phyloP scores from a whole-genome alignment of 192 early-diverging fungal genomes.

The Gonapodya prolifera region DNA sequence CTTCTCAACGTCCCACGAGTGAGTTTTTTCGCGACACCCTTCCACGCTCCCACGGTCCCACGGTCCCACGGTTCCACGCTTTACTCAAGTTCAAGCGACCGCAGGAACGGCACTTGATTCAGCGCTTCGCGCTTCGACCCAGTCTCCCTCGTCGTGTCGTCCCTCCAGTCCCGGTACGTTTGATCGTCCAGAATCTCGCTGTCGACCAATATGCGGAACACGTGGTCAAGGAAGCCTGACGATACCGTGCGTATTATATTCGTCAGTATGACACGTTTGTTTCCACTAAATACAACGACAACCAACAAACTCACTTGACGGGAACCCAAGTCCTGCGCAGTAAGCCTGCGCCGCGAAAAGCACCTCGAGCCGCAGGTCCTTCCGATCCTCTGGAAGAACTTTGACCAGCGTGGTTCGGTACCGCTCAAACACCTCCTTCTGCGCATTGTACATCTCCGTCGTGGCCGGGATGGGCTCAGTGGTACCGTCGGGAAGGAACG shows the following conservation, averaged over 20 bases:
- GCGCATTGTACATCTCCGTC: background rate
- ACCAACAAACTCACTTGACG: background rate
- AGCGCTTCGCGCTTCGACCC: background rate
- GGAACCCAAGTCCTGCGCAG: background rate
- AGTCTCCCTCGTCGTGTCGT: slow-evolving; percentile 1
- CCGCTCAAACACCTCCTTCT: background rate
- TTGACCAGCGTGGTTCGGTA: background rate
- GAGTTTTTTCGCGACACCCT: too few relatives aligned
- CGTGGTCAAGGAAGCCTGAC: slow-evolving; percentile 24
- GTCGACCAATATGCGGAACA: slow-evolving; percentile 25
- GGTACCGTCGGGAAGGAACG: background rate
- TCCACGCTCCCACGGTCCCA: too few relatives aligned
- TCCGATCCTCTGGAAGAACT: background rate
- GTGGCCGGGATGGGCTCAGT: background rate
- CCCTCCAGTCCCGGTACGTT: slow-evolving; percentile 12
- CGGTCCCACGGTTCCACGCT: too few relatives aligned
- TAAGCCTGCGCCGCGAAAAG: background rate
- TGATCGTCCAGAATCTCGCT: slow-evolving; percentile 21
- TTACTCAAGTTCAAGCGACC: background rate
- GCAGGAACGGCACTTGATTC: background rate
- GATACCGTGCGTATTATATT: background rate
- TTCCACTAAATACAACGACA: background rate
- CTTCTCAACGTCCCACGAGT: too few relatives aligned
- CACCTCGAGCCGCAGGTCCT: background rate
- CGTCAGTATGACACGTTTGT: background rate